A percentile compares a stretch with the other conserved stretches of the same genome.
Conservation (phyloP, 2,329 filamentous ascomycete species). For the Claviceps monticola region DNA sequence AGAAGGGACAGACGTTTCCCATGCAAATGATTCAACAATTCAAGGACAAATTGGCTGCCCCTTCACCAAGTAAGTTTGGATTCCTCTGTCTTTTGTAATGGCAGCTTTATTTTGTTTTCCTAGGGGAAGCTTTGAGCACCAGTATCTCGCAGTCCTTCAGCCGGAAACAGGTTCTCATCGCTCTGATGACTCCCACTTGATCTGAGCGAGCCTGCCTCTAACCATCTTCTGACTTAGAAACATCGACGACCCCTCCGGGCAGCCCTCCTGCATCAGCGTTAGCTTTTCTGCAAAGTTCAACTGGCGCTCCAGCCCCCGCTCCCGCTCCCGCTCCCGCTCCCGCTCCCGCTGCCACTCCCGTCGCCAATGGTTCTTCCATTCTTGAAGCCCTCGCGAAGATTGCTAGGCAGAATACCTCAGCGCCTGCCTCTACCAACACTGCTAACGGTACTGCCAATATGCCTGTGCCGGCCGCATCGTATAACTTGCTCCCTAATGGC, state of each 20-base stretch:
- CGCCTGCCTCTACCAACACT: slow-evolving; percentile 19
- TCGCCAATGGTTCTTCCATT: slow-evolving; percentile 45
- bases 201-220: slow-evolving; percentile 1
- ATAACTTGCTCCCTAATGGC: slow-evolving; percentile 20
- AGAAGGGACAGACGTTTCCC: slow-evolving; percentile 87
- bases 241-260: slow-evolving; percentile 58
- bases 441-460: slow-evolving; percentile 19
- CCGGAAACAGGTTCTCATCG: background rate
- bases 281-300: slow-evolving; percentile 22
- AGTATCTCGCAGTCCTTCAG: background rate
- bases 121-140: background rate
- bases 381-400: slow-evolving; percentile 70
- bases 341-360: slow-evolving; percentile 1
- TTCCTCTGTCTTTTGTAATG: background rate
- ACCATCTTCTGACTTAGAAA: slow-evolving; percentile 30
- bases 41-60: slow-evolving; percentile 62
- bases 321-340: slow-evolving; percentile 1
- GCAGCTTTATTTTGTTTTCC: background rate
- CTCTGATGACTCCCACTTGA: background rate
- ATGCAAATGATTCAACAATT: slow-evolving; percentile 63
- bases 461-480: slow-evolving; percentile 30
- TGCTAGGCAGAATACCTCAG: slow-evolving; percentile 55
- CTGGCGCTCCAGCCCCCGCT: slow-evolving; percentile 18
- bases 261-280: slow-evolving; percentile 38
- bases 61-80: slow-evolving; percentile 47